These are phyloP conservation scores for Fusarium sp. DNA, from an alignment of 2,329 filamentous ascomycete genomes.

Conservation along the genomic window DNA sequence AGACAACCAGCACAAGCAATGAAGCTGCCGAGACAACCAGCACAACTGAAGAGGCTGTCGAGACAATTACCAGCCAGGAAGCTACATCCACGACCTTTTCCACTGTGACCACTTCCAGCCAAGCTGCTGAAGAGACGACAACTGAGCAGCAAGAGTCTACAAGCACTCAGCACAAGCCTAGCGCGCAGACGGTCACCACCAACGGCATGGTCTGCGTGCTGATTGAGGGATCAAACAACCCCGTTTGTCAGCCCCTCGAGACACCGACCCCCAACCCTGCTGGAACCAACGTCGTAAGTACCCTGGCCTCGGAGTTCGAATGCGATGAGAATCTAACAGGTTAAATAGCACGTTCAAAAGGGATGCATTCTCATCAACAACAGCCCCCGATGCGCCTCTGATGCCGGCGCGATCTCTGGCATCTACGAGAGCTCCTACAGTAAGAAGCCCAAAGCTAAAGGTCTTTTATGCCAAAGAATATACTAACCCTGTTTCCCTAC, in stretches of 20 bases:
- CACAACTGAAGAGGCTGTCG: neutral
- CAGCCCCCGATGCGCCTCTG: slow-evolving; percentile 11
- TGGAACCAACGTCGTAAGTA: slow-evolving; percentile 25
- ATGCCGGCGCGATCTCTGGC: slow-evolving; percentile 7
- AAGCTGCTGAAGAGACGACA: neutral
- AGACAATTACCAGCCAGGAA: neutral
- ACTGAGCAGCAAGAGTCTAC: neutral
- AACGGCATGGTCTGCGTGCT: slow-evolving; percentile 10
- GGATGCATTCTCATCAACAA: slow-evolving; percentile 20
- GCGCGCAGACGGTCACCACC: neutral
- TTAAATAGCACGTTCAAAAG: slow-evolving; percentile 15
- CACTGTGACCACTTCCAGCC: neutral
- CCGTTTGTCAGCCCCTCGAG: slow-evolving; percentile 1
- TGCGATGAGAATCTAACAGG: neutral
- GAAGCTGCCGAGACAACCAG: neutral
- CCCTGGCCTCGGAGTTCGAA: too few relatives aligned
- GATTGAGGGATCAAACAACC: slow-evolving; percentile 12
- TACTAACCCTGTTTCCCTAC: neutral
- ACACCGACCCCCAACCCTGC: slow-evolving; percentile 13
- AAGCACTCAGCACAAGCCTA: neutral
- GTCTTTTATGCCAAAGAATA: too few relatives aligned
- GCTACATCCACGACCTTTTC: slow-evolving; percentile 3
- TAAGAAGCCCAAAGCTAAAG: too few relatives aligned
- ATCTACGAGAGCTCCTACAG: slow-evolving; percentile 22
- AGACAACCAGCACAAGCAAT: neutral